These are phyloP conservation scores for Clarireedia hainanense DNA, from an alignment of 2,329 filamentous ascomycete genomes.

Conservation along the genomic window DNA sequence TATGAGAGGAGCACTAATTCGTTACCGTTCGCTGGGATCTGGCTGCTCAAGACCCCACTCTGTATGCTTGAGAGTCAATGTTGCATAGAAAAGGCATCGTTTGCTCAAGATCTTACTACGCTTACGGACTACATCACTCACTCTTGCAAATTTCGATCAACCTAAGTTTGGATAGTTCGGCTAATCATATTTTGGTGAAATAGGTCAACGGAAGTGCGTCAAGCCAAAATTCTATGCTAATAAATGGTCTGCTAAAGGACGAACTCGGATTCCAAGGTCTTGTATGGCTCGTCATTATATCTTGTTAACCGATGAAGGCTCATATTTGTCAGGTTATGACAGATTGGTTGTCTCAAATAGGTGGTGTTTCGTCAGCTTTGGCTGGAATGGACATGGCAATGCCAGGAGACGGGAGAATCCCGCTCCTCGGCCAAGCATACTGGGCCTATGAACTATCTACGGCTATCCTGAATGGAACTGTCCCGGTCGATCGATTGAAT, in stretches of 20 bases:
- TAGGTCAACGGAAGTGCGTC: slow-evolving; percentile 52
- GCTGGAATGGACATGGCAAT: slow-evolving; percentile 63
- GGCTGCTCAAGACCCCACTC: background rate
- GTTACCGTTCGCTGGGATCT: background rate
- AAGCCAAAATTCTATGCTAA: slow-evolving; percentile 59
- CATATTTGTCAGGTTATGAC: slow-evolving; percentile 47
- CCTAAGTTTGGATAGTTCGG: too few relatives aligned
- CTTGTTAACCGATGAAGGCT: background rate
- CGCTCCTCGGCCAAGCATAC: slow-evolving; percentile 43
- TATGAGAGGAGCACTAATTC: background rate
- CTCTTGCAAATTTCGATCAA: too few relatives aligned
- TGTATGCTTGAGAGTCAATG: too few relatives aligned
- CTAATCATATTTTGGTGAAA: too few relatives aligned
- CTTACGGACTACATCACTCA: too few relatives aligned
- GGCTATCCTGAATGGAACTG: slow-evolving; percentile 47
- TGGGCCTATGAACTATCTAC: slow-evolving; percentile 49
- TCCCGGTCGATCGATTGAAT: slow-evolving; percentile 49
- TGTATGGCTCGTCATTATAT: slow-evolving; percentile 9
- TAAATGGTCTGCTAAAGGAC: slow-evolving; percentile 65
- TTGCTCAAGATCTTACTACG: too few relatives aligned
- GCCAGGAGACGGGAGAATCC: slow-evolving; percentile 51
- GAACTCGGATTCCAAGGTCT: slow-evolving; percentile 64
- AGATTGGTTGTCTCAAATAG: slow-evolving; percentile 60
- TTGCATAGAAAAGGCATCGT: background rate
- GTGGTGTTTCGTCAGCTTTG: slow-evolving; percentile 50